Conservation (phyloP, 176 grass and related monocot genomes). For the Aegilops bicornis region DNA sequence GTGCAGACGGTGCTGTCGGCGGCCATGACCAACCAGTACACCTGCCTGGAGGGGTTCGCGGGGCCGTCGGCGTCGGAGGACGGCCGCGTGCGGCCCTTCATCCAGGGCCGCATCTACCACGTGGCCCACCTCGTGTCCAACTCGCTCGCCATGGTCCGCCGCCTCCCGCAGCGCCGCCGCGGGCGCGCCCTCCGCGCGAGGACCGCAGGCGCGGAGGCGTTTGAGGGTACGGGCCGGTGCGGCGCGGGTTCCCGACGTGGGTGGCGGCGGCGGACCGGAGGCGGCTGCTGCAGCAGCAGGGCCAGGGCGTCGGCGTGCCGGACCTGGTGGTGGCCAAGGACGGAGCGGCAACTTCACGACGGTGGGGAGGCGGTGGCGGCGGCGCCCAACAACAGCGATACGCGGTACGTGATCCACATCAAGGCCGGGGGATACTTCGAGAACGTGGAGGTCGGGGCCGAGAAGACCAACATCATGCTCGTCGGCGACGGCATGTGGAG, state of each 20-base stretch:
- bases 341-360: constrained; percentile 85
- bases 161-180: constrained; percentile 35
- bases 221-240: constrained; percentile 54
- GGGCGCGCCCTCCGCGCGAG: not conserved
- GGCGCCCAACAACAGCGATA: constrained; percentile 84
- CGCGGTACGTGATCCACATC: constrained; percentile 74
- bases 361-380: constrained; percentile 68
- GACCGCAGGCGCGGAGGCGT: not conserved
- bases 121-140: constrained; percentile 74
- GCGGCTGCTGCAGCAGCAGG: constrained; percentile 48
- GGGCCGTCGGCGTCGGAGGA: constrained; percentile 39
- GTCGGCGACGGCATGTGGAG: constrained; percentile 86
- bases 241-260: constrained; percentile 71
- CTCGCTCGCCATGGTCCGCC: constrained; percentile 81
- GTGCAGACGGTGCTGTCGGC: constrained; percentile 81
- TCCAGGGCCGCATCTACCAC: constrained; percentile 89
- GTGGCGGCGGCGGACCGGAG: constrained; percentile 44
- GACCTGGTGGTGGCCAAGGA: constrained; percentile 85
- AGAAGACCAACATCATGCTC: constrained; percentile 83
- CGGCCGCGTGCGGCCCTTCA: constrained; percentile 60
- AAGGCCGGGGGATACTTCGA: constrained; percentile 78
- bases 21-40: constrained; percentile 91
- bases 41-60: constrained; percentile 79
- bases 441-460: constrained; percentile 77
- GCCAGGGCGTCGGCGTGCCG: not conserved